Conservation (phyloP, 2,329 filamentous ascomycete genomes). For the Periconia digitata region DNA sequence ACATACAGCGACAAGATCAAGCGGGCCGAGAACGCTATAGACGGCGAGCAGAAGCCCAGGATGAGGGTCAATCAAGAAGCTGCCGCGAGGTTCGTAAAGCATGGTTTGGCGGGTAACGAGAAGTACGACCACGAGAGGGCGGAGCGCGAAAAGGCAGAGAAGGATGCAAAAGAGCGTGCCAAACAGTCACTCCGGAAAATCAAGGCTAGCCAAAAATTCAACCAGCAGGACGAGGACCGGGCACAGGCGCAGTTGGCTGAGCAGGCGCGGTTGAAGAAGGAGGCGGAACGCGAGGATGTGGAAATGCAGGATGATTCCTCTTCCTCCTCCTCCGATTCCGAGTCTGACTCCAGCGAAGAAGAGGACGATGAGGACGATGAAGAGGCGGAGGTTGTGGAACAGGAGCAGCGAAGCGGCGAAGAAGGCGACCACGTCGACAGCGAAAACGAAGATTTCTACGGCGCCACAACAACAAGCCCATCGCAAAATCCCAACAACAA, state of each 20-base stretch:
- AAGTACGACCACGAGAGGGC: conserved; percentile 45
- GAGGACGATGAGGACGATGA: conserved; percentile 21
- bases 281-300: conserved; percentile 26
- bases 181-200: conserved; percentile 23
- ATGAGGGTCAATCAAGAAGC: conserved; percentile 72
- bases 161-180: conserved; percentile 39
- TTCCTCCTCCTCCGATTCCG: not conserved
- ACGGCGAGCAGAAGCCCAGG: conserved; percentile 55
- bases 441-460: conserved; percentile 19
- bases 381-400: conserved; percentile 6
- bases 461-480: conserved; percentile 3
- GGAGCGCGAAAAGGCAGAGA: too few relatives aligned
- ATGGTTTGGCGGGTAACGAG: conserved; percentile 65
- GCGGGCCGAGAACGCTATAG: conserved; percentile 60
- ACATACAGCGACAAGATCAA: conserved; percentile 95
- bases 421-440: conserved; percentile 11
- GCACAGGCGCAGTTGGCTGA: conserved; percentile 11
- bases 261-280: conserved; percentile 9
- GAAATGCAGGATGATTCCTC: conserved; percentile 6
- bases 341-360: too few relatives aligned
- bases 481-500: not conserved
- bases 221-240: conserved; percentile 26
- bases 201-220: conserved; percentile 32
- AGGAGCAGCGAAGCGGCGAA: conserved; percentile 13
- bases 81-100: conserved; percentile 77